These are phyloP conservation scores for Chenopodium album DNA, from an alignment of 148 eudicot species.

Conservation along the genomic window DNA sequence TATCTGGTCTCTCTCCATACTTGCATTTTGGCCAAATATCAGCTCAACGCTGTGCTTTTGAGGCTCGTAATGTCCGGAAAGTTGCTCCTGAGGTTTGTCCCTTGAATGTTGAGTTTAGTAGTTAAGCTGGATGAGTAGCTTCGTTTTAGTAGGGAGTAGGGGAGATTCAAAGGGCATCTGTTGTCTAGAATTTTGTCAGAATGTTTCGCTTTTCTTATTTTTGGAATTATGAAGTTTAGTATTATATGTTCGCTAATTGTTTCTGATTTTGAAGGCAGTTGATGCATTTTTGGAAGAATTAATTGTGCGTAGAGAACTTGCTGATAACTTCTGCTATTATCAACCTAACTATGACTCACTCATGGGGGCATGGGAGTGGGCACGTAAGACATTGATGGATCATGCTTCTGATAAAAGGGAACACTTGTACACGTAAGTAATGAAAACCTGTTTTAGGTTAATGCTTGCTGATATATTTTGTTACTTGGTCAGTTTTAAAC, in stretches of 20 bases:
- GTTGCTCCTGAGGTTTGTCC: conserved; percentile 63
- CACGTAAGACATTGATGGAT: conserved; percentile 80
- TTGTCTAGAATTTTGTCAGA: neutral
- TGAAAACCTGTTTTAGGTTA: neutral
- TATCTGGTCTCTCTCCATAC: conserved; percentile 95
- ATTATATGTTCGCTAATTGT: conserved; percentile 6
- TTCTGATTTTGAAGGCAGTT: conserved; percentile 57
- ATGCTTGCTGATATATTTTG: conserved; percentile 3
- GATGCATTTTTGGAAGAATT: conserved; percentile 92
- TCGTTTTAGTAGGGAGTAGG: neutral
- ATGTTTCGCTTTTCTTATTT: neutral
- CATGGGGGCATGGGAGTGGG: conserved; percentile 98
- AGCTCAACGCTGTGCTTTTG: conserved; percentile 95
- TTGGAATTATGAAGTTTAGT: neutral
- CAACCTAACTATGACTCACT: conserved; percentile 94
- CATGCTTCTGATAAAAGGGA: conserved; percentile 91
- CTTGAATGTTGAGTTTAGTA: neutral
- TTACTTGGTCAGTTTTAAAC: conserved; percentile 3
- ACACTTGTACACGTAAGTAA: conserved; percentile 79
- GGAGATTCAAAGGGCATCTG: neutral
- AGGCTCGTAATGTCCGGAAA: conserved; percentile 70
- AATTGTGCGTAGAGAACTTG: conserved; percentile 89
- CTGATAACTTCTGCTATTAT: conserved; percentile 91
- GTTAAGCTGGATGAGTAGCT: conserved; percentile 12
- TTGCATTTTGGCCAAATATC: conserved; percentile 96